Base-by-base conservation (phyloP, 2,329 filamentous ascomycete genomes). In the Lasiodiplodia hormozganensis region DNA sequence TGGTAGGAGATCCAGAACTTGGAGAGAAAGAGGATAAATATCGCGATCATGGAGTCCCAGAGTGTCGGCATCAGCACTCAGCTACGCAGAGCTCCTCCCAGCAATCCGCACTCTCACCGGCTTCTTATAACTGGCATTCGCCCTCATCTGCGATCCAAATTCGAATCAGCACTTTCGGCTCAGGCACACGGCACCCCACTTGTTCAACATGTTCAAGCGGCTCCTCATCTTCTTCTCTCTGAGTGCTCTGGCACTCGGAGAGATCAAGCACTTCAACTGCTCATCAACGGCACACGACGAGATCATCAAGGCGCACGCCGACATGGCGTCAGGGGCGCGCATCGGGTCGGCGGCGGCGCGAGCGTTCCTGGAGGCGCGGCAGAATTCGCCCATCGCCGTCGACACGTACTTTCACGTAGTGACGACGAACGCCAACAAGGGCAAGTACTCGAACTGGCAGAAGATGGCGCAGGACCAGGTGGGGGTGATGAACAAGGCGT, bases 331-430 rank as follows among this genome's bases (percentile, higher is more conserved):
- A 74, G 71, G 23, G 64, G 62, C 43, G 74, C 31, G 31, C 31
- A 34, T 76, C 58, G 43, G 43, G 2, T 72, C 74, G 18, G 71
- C 74, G 10, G 74, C 76, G 53, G 72, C 77, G 62, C 75, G 76
- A 62, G 76, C 53, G 67, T 70, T 25, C 67, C 73, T 36, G 74
- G 72, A n/a, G 69, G 68, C 49, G 69, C 69, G 62, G 72, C 64
- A 76, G 69, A 72, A 70, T 68, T 71, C 69, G 34, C 67, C 76
- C 36, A 79, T 84, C 69, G 72, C 73, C 34, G 73, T 84, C 38
- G 75, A 81, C 43, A 74, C 80, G 34, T 81, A 83, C 73, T 82
- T 84, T 73, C 83, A 85, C 73, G 78, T 85, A 65, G 76, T 85
- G 56, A 78, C 79, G 54, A 81, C 76, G 18, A 69, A 69, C 4